Conservation (phyloP, 208 protist genomes). For the Leishmania tarentolae region DNA sequence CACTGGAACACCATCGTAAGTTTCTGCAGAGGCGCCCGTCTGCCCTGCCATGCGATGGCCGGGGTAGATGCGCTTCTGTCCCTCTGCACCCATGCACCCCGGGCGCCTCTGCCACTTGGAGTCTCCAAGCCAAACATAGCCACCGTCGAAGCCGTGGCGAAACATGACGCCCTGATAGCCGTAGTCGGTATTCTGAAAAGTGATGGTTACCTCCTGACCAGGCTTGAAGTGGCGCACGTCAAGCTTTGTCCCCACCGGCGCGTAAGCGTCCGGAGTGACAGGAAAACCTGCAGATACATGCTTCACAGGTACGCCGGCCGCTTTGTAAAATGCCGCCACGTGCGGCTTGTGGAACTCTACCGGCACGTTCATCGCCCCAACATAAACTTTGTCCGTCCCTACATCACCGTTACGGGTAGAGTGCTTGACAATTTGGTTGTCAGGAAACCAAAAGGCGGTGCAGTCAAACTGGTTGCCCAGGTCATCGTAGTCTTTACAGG, state of each 20-base stretch:
- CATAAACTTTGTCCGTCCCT: slow-evolving; percentile 84
- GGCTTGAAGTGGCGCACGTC: slow-evolving; percentile 94
- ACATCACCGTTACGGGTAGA: slow-evolving; percentile 72
- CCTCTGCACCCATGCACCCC: slow-evolving; percentile 89
- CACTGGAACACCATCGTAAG: slow-evolving; percentile 88
- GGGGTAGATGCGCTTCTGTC: slow-evolving; percentile 91
- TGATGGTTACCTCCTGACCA: slow-evolving; percentile 92
- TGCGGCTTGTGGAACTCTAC: slow-evolving; percentile 93
- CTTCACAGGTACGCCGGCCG: slow-evolving; percentile 89
- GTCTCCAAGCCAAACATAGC: slow-evolving; percentile 92
- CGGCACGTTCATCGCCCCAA: slow-evolving; percentile 92
- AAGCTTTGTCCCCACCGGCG: slow-evolving; percentile 92
- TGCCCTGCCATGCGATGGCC: slow-evolving; percentile 92
- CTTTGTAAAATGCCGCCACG: slow-evolving; percentile 89
- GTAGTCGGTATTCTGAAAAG: slow-evolving; percentile 93
- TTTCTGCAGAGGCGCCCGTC: slow-evolving; percentile 86
- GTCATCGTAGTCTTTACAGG: slow-evolving; percentile 94
- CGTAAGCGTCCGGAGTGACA: slow-evolving; percentile 91
- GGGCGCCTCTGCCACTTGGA: slow-evolving; percentile 93
- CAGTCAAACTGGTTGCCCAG: slow-evolving; percentile 93
- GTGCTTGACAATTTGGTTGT: slow-evolving; percentile 93
- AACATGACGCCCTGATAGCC: slow-evolving; percentile 94
- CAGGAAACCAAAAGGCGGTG: slow-evolving; percentile 93
- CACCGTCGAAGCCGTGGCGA: slow-evolving; percentile 92
- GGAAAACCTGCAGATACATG: slow-evolving; percentile 83